Evolutionary conservation across 2,329 filamentous ascomycete species (phyloP).

Genomic region (Stagonosporopsis cucurbitacearum): DNA sequence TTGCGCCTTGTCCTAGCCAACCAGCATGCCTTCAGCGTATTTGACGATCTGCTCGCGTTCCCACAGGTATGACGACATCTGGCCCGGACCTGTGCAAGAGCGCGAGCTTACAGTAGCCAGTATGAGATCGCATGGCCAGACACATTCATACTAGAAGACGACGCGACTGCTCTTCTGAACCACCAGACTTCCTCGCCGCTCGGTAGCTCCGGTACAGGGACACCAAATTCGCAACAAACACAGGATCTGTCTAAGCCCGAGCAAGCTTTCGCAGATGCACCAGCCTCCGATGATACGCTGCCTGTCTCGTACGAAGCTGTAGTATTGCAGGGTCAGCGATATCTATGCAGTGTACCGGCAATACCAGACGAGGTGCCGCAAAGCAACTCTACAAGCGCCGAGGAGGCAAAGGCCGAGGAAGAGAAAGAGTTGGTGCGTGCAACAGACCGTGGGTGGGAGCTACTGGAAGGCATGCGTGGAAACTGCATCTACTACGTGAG

Average conservation of each 20-base stretch:
- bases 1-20: conserved; percentile 58
- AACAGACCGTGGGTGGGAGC: conserved; percentile 77
- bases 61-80: conserved; percentile 70
- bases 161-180: conserved; percentile 68
- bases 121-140: conserved; percentile 82
- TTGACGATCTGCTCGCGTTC: conserved; percentile 85
- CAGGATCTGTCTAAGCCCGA: conserved; percentile 45
- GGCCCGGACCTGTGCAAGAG: background rate
- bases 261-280: conserved; percentile 23
- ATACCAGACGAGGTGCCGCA: conserved; percentile 62
- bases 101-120: conserved; percentile 53
- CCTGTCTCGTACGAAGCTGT: conserved; percentile 72
- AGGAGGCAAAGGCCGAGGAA: conserved; percentile 74
- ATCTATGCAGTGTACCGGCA: conserved; percentile 83
- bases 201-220: conserved; percentile 36
- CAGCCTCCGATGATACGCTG: conserved; percentile 31
- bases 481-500: conserved; percentile 83
- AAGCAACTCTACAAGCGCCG: conserved; percentile 70
- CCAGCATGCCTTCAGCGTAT: conserved; percentile 76
- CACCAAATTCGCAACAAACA: conserved; percentile 43
- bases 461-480: conserved; percentile 77
- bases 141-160: conserved; percentile 72
- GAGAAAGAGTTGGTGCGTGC: conserved; percentile 81
- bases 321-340: conserved; percentile 71
- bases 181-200: conserved; percentile 27